Evolutionary conservation across 805 yeast species (phyloP).

Genomic region (Myxozyma nipponensis): DNA sequence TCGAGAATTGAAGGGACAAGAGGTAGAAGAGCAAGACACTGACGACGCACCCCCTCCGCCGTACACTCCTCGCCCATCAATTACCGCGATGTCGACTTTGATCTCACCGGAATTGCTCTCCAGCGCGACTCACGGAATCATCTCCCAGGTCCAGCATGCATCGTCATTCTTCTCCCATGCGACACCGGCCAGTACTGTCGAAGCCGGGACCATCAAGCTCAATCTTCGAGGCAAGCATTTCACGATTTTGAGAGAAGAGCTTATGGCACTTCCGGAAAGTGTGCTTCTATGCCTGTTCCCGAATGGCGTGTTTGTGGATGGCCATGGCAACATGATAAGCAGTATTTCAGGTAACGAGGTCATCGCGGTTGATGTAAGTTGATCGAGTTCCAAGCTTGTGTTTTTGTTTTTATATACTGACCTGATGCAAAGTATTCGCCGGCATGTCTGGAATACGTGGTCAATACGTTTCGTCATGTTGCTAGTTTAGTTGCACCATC

Average conservation of each 20-base stretch:
- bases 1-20: no score
- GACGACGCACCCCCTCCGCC: slow-evolving; percentile 24
- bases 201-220: slow-evolving; percentile 46
- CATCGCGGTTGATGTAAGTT: slow-evolving; percentile 13
- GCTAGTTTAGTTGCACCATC: slow-evolving; percentile 7
- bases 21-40: no score
- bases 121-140: slow-evolving; percentile 3
- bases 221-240: slow-evolving; percentile 72
- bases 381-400: slow-evolving; percentile 27
- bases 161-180: slow-evolving; percentile 2
- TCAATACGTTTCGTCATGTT: slow-evolving; percentile 55
- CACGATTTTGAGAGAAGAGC: slow-evolving; percentile 78
- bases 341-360: slow-evolving; percentile 57
- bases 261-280: slow-evolving; percentile 89
- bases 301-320: slow-evolving; percentile 81
- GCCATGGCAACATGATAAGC: slow-evolving; percentile 69
- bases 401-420: background rate
- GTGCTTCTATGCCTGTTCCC: slow-evolving; percentile 83
- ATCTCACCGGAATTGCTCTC: slow-evolving; percentile 11
- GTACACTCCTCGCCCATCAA: slow-evolving; percentile 18
- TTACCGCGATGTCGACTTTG: slow-evolving; percentile 12
- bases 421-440: slow-evolving; percentile 78
- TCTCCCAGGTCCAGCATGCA: slow-evolving; percentile 14
- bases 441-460: slow-evolving; percentile 76
- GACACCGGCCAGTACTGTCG: background rate